Evolutionary conservation across 2,329 filamentous ascomycete species (phyloP).

Genomic region (Lachnellula willkommii): DNA sequence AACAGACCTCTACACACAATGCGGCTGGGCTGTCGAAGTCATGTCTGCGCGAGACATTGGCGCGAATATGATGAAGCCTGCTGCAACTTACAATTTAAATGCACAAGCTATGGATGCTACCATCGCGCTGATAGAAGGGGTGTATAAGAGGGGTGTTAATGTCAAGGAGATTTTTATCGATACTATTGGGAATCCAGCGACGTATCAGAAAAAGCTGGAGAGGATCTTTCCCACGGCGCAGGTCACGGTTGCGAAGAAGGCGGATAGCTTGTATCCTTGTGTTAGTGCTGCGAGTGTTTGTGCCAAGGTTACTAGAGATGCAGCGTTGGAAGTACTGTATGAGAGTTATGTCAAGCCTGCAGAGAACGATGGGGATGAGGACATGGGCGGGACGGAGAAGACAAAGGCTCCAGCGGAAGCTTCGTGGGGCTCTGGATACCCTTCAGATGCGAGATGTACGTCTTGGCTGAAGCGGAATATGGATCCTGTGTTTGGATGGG

Average conservation of each 20-base stretch:
- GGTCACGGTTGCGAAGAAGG: constrained; percentile 82
- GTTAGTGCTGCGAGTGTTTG: constrained; percentile 92
- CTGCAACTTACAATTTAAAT: constrained; percentile 76
- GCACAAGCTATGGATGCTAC: constrained; percentile 94
- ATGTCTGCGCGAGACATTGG: constrained; percentile 60
- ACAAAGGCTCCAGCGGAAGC: constrained; percentile 34
- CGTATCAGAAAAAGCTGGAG: constrained; percentile 81
- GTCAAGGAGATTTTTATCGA: constrained; percentile 90
- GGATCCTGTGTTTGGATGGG: constrained; percentile 94
- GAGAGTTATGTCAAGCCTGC: constrained; percentile 26
- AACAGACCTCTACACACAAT: constrained; percentile 55
- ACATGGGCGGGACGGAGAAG: constrained; percentile 20
- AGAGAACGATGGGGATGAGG: constrained; percentile 28
- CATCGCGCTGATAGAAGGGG: constrained; percentile 70
- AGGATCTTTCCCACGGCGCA: constrained; percentile 72
- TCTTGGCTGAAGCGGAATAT: constrained; percentile 80
- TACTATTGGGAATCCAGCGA: constrained; percentile 76
- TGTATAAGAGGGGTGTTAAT: constrained; percentile 73
- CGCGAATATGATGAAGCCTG: constrained; percentile 35
- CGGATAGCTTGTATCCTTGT: constrained; percentile 85
- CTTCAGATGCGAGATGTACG: constrained; percentile 75
- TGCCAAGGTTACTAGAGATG: constrained; percentile 93
- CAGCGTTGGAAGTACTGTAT: constrained; percentile 76
- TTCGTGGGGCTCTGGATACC: constrained; percentile 89
- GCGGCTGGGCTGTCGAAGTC: constrained; percentile 77